Percentiles rank a stretch among this genome's conserved stretches.
phyloP scores from a whole-genome alignment of 148 eudicot species.

The Rheum nobile region DNA sequence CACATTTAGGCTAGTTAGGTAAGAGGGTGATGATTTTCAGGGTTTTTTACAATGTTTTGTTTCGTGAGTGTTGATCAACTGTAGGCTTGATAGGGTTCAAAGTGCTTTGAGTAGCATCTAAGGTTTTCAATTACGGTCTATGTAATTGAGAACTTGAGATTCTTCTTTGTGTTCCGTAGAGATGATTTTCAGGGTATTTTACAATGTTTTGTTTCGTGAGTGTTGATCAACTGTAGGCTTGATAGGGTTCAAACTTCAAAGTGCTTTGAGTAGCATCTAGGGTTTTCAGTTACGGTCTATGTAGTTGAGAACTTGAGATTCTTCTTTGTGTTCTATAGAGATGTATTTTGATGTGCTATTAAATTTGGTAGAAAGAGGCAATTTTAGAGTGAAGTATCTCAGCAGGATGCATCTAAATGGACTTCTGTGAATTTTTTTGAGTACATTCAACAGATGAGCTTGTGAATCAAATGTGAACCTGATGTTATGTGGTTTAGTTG shows the following conservation, averaged over 20 bases:
- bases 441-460: not conserved
- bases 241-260: not conserved
- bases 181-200: not conserved
- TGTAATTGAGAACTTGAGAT: not conserved
- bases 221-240: not conserved
- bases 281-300: not conserved
- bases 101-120: not conserved
- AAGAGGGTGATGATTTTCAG: not conserved
- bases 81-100: not conserved
- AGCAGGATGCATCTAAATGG: not conserved
- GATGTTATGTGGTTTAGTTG: not conserved
- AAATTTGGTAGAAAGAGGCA: not conserved
- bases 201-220: not conserved
- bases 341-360: not conserved
- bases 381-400: not conserved
- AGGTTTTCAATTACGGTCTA: not conserved
- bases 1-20: not conserved
- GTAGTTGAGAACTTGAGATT: not conserved
- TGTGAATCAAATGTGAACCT: not conserved
- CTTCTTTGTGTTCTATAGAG: not conserved
- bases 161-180: not conserved
- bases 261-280: not conserved
- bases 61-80: not conserved
- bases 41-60: not conserved
- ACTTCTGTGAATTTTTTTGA: not conserved